Evolutionary conservation across 2,329 filamentous ascomycete genomes (phyloP).

Genomic region (Blastomyces parvus): DNA sequence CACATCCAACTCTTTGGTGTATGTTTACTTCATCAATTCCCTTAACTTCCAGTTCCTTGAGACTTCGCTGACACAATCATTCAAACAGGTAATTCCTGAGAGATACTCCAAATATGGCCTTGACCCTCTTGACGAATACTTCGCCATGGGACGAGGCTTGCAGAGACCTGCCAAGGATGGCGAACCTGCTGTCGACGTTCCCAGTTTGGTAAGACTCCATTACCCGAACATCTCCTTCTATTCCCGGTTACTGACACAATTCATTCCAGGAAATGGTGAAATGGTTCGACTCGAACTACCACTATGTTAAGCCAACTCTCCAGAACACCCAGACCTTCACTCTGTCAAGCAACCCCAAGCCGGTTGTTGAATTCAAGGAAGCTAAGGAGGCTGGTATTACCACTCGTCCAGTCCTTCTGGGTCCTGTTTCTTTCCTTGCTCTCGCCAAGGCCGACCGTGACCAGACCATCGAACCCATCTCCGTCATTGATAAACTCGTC

Average conservation of each 20-base stretch:
- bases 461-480: constrained; percentile 85
- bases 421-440: constrained; percentile 93
- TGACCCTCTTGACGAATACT: constrained; percentile 88
- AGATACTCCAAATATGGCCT: constrained; percentile 88
- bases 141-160: constrained; percentile 98
- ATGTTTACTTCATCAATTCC: constrained; percentile 33
- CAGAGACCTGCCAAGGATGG: constrained; percentile 62
- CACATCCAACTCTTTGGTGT: constrained; percentile 98
- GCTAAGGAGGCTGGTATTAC: constrained; percentile 91
- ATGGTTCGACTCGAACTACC: constrained; percentile 99
- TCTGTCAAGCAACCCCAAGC: constrained; percentile 79
- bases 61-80: background rate
- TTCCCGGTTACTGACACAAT: constrained; percentile 21
- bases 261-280: constrained; percentile 82
- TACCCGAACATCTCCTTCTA: constrained; percentile 7
- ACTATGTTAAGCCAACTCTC: constrained; percentile 98
- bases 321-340: constrained; percentile 96
- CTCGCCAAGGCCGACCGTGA: constrained; percentile 97
- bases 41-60: too few relatives aligned
- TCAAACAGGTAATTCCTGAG: constrained; percentile 68
- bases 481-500: constrained; percentile 83
- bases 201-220: constrained; percentile 53
- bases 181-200: constrained; percentile 63
- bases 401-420: constrained; percentile 90
- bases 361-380: constrained; percentile 87